Evolutionary conservation across 1,139 yeast species (phyloP), one percentile per base, ranked within the genome.

Genomic region (Meyerozyma carpophila): DNA sequence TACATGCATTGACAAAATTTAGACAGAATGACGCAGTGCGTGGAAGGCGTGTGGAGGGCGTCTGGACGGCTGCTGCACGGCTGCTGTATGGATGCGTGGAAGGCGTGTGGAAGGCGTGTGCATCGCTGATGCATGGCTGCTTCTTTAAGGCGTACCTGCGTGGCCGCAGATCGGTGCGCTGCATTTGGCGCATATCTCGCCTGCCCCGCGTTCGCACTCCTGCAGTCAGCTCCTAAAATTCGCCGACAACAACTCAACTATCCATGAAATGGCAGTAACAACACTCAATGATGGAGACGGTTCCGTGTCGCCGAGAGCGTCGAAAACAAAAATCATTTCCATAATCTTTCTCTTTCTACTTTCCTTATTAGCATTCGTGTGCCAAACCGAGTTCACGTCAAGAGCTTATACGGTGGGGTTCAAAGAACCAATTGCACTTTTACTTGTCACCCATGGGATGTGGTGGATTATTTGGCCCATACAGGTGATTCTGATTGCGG

Each of bases 351-450:
- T 90, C 8, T 81, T 88, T 47, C 41, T 80, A 4, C 50, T 82
- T 7, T 82, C 94, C 4, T 62, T 88, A 50, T 54, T 78, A 5
- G 60, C 89, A 7, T 89, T 88, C 62, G 90, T 88, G 1, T 58
- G 75, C 8, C 96, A 88, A 59, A 88, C 96, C 0, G 96, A 88
- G 61, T 70, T 83, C 48, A 88, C 95, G 1, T 79, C 90, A 4
- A 83, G 82, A 46, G 74, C 88, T 6, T 85, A 88, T 55, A 68
- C 73, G 34, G 61, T 70, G 4, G 76, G 74, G 8, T 87, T 81
- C 58, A 63, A 75, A 45, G 93, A 87, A 57, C 96, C 96, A 0
- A 70, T 86, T 18, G 64, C 87, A 31, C 66, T 85, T 46, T 63
- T 88, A 41, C 69, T 78, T 46, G 66, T 86, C 8, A 89, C 95